These are phyloP conservation scores for Ulota crispa DNA, from an alignment of 225 moss, liverwort and hornwort species.

Conservation along the genomic window DNA sequence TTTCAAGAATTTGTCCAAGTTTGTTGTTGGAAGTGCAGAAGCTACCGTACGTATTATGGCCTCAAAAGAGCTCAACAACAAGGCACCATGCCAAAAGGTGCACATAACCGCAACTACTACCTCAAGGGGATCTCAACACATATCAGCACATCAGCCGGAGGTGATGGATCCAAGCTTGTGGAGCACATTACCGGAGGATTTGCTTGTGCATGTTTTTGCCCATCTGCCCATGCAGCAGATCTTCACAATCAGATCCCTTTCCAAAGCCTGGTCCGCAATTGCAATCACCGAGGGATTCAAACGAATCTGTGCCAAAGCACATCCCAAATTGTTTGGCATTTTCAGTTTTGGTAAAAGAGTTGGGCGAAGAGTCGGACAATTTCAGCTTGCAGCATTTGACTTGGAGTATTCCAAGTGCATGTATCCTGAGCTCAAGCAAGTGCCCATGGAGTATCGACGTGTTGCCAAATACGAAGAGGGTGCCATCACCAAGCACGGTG, in stretches of 20 bases:
- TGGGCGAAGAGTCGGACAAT: background rate
- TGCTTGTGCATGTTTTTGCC: background rate
- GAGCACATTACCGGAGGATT: slow-evolving; percentile 7
- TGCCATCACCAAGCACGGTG: background rate
- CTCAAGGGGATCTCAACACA: background rate
- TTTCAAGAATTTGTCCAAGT: background rate
- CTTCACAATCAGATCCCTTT: background rate
- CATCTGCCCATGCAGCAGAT: background rate
- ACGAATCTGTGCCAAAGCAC: background rate
- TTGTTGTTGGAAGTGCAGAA: background rate
- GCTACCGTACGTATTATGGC: background rate
- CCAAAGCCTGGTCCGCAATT: background rate
- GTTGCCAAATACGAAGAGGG: background rate
- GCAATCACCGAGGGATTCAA: background rate
- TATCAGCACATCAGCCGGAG: background rate
- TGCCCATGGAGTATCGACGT: background rate
- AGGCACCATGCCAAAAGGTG: background rate
- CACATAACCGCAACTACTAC: background rate
- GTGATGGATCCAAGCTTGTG: slow-evolving; percentile 15
- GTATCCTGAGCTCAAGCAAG: background rate
- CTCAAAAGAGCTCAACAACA: background rate
- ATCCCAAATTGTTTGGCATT: slow-evolving; percentile 1
- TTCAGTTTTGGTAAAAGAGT: background rate
- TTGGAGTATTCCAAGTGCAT: background rate
- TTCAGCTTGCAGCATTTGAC: background rate